Evolutionary conservation across 169 alveolate genomes (phyloP).

Genomic region (Perkinsus chesapeaki): DNA sequence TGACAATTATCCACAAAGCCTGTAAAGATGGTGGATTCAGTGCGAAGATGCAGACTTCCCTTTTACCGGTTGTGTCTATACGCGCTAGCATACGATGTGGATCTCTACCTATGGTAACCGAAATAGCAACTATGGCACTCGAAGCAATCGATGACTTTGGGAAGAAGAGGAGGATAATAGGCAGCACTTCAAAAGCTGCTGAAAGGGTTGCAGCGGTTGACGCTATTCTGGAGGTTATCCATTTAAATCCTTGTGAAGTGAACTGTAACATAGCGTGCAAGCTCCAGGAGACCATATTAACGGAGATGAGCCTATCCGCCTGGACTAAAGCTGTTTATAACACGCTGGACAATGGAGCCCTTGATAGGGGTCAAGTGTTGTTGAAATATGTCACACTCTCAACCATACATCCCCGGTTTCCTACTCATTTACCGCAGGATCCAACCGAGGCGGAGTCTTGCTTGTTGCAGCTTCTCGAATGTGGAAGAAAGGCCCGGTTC

Average conservation of each 20-base stretch:
- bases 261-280: neutral
- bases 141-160: neutral
- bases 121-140: neutral
- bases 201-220: neutral
- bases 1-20: neutral
- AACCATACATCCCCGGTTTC: neutral
- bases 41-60: neutral
- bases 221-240: neutral
- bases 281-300: neutral
- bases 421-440: neutral
- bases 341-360: neutral
- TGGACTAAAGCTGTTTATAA: neutral
- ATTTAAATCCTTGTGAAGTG: neutral
- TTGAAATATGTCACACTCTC: neutral
- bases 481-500: neutral
- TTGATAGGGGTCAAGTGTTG: neutral
- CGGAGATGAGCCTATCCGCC: neutral
- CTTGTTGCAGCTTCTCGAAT: neutral
- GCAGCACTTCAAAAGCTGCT: neutral
- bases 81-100: neutral
- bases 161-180: neutral
- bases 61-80: neutral
- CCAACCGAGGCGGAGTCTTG: neutral
- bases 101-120: neutral
- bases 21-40: neutral